Conservation (phyloP, 257 asterid genomes). For the Solanum stenotomum region DNA sequence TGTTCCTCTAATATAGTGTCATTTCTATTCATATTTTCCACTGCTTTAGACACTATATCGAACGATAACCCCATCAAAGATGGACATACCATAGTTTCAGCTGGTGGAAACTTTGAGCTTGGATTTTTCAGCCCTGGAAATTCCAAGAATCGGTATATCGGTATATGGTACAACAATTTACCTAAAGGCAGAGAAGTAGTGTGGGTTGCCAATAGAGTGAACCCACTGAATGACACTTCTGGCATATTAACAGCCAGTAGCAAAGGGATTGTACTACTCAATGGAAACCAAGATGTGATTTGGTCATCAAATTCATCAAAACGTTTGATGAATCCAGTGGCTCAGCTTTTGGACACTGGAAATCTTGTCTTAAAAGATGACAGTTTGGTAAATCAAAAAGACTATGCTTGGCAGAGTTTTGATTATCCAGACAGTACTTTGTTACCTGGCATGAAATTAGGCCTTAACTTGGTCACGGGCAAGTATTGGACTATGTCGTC, state of each 20-base stretch:
- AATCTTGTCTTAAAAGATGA: slow-evolving; percentile 8
- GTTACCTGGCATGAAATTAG: slow-evolving; percentile 11
- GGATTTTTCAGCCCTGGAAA: slow-evolving; percentile 7
- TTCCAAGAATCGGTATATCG: background rate
- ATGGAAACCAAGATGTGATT: background rate
- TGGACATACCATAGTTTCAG: background rate
- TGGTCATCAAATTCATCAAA: slow-evolving; percentile 1
- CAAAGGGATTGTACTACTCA: slow-evolving; percentile 3
- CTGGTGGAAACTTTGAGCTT: background rate
- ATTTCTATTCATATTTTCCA: background rate
- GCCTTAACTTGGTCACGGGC: background rate
- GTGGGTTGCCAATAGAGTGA: slow-evolving; percentile 19
- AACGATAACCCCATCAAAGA: background rate
- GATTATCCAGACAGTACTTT: slow-evolving; percentile 1
- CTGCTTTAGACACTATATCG: background rate
- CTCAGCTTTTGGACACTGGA: slow-evolving; percentile 9
- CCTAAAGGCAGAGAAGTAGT: background rate
- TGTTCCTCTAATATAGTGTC: background rate
- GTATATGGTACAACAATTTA: slow-evolving; percentile 2
- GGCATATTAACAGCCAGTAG: background rate
- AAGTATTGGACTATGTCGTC: background rate
- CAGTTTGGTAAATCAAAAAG: background rate
- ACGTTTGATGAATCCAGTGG: background rate
- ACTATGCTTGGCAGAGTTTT: slow-evolving; percentile 11
- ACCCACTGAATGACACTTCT: slow-evolving; percentile 6